Evolutionary conservation across 345 rosid genomes (phyloP), one percentile per base, ranked within the genome.

Genomic region (Crucihimalaya himalaica): DNA sequence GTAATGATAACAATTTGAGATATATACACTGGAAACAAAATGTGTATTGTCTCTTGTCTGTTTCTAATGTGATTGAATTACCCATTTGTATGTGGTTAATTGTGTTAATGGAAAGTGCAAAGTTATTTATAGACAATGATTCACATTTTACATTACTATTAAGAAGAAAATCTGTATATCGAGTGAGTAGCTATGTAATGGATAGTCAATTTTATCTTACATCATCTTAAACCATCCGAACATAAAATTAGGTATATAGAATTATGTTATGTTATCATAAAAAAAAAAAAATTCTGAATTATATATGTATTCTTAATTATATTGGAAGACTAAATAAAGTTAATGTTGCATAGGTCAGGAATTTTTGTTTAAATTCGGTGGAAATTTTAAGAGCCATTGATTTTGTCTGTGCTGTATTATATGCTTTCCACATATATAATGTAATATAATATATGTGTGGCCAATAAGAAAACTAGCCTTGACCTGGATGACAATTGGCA

Each of bases 401-500:
- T 76, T 74, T 53, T 43, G 48, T 34, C 23, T 54, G 58, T 76
- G 79, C 79, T 69, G 79, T 54, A 69, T 62, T 35, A 62, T 54
- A 63, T 35, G 70, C 71, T 63, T 69, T 70, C 69, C 75, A 69
- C 79, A 63, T 75, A 75, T 61, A 15, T 45, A 45, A 25, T 69
- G 37, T 31, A 55, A 63, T 70, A 54, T 45, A 46, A 63, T 53
- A 61, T 28, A 31, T 40, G 69, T 42, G 56, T 68, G 69, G 73
- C 74, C 69, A 60, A 29, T 40, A 50, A 52, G 31, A 70, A 76
- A 76, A 45, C 71, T 63, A 54, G 75, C 29, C 48, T 76, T 70
- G 79, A 76, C 71, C 79, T 69, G 70, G 63, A 63, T 73, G 63
- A 73, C 70, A 67, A 63, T 63, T 70, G 79, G 70, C 75, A 76